Evolutionary conservation across 371 early-diverging fungal genomes (phyloP).

Genomic region (Mortierella sp.): DNA sequence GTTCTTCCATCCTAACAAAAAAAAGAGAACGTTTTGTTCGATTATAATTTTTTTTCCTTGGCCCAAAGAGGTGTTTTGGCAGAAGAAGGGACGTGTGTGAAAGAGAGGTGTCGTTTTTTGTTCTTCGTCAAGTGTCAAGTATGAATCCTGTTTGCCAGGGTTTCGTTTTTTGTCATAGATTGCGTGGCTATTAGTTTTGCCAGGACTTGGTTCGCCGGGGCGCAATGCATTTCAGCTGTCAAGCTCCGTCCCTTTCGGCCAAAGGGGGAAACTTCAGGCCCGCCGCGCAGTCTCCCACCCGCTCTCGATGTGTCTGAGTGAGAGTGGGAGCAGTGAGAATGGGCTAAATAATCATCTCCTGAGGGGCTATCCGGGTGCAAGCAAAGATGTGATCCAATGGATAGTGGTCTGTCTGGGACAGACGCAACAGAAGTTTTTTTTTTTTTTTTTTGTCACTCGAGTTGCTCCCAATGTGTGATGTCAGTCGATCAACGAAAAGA

Average conservation of each 20-base stretch:
- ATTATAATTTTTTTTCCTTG: too few relatives aligned
- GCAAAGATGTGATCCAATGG: too few relatives aligned
- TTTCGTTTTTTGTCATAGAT: too few relatives aligned
- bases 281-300: constrained; percentile 7
- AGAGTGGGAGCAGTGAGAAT: neutral
- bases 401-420: too few relatives aligned
- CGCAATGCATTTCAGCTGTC: neutral
- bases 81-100: neutral
- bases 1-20: neutral
- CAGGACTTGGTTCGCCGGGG: neutral
- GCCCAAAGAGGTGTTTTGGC: neutral
- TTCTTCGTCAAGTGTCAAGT: neutral
- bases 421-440: too few relatives aligned
- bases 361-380: too few relatives aligned
- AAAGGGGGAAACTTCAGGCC: constrained; percentile 9
- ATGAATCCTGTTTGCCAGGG: neutral
- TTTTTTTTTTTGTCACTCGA: too few relatives aligned
- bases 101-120: neutral
- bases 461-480: too few relatives aligned
- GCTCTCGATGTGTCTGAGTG: neutral
- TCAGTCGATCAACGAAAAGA: too few relatives aligned
- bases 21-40: neutral
- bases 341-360: too few relatives aligned
- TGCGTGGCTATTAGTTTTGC: constrained; percentile 3
- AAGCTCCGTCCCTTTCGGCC: neutral